Conservation (phyloP, 148 eudicot genomes). For the Rhododendron kiyosumense region DNA sequence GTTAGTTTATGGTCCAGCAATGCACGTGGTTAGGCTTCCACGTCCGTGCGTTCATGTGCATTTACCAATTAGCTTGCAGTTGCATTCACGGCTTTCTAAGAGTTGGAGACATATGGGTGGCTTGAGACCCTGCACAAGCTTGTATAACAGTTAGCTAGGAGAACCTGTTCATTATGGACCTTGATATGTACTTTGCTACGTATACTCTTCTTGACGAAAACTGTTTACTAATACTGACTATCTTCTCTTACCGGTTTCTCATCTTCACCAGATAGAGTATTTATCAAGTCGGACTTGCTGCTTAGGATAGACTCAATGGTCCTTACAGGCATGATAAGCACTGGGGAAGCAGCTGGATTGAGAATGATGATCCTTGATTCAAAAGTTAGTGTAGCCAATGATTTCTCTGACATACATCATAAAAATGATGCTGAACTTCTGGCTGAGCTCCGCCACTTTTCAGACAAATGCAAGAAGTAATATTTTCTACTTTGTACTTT, state of each 20-base stretch:
- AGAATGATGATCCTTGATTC: slow-evolving; percentile 41
- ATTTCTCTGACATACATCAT: slow-evolving; percentile 32
- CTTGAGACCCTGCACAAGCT: neutral
- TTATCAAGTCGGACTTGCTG: slow-evolving; percentile 43
- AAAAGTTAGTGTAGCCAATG: slow-evolving; percentile 30
- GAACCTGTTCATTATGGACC: neutral
- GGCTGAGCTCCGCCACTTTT: slow-evolving; percentile 39
- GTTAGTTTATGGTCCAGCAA: neutral
- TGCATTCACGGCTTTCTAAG: neutral
- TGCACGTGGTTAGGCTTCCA: neutral
- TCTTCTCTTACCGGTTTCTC: neutral
- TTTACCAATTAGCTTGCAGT: neutral
- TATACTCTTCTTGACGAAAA: neutral
- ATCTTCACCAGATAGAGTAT: slow-evolving; percentile 31
- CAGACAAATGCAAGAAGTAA: slow-evolving; percentile 37
- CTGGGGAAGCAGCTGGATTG: slow-evolving; percentile 46
- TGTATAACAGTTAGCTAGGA: neutral
- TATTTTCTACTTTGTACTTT: neutral
- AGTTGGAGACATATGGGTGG: neutral
- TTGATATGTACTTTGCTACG: neutral
- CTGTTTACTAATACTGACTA: neutral
- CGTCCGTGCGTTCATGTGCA: neutral
- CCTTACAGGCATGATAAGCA: slow-evolving; percentile 47
- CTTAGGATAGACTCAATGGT: slow-evolving; percentile 66
- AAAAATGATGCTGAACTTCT: slow-evolving; percentile 49